phyloP scores from a whole-genome alignment of 2,329 filamentous ascomycete species.

The Akanthomyces uredinophilus region DNA sequence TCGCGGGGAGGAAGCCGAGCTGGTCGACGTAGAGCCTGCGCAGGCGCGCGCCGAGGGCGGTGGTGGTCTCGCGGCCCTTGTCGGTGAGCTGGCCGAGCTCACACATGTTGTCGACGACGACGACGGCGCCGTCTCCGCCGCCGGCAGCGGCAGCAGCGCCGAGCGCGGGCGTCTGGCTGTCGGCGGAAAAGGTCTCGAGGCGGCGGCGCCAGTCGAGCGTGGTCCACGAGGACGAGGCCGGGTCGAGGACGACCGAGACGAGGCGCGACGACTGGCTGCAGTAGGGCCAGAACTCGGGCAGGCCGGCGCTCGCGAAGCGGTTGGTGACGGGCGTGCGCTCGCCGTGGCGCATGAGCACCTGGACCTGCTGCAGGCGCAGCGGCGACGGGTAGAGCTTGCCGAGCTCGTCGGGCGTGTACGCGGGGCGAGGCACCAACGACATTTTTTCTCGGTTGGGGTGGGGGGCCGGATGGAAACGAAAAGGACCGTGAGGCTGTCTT shows the following conservation, averaged over 20 bases:
- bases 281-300: slow-evolving; percentile 79
- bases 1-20: slow-evolving; percentile 62
- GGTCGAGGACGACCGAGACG: slow-evolving; percentile 45
- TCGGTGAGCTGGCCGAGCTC: slow-evolving; percentile 73
- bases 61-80: slow-evolving; percentile 66
- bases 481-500: background rate
- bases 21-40: slow-evolving; percentile 70
- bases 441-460: slow-evolving; percentile 41
- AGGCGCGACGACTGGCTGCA: slow-evolving; percentile 73
- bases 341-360: slow-evolving; percentile 77
- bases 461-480: too few relatives aligned
- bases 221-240: slow-evolving; percentile 35
- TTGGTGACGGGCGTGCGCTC: slow-evolving; percentile 78
- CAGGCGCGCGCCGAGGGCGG: slow-evolving; percentile 61
- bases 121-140: slow-evolving; percentile 61
- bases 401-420: slow-evolving; percentile 79
- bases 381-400: slow-evolving; percentile 71
- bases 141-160: slow-evolving; percentile 64
- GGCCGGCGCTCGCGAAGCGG: slow-evolving; percentile 76
- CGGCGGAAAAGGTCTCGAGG: slow-evolving; percentile 73
- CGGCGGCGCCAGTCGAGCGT: slow-evolving; percentile 61
- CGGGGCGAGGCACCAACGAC: slow-evolving; percentile 69
- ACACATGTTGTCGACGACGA: slow-evolving; percentile 73
- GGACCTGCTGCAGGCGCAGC: slow-evolving; percentile 81
- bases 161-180: slow-evolving; percentile 23